Evolutionary conservation across 441 rosid genomes (phyloP).

Genomic region (Gossypium aridum): DNA sequence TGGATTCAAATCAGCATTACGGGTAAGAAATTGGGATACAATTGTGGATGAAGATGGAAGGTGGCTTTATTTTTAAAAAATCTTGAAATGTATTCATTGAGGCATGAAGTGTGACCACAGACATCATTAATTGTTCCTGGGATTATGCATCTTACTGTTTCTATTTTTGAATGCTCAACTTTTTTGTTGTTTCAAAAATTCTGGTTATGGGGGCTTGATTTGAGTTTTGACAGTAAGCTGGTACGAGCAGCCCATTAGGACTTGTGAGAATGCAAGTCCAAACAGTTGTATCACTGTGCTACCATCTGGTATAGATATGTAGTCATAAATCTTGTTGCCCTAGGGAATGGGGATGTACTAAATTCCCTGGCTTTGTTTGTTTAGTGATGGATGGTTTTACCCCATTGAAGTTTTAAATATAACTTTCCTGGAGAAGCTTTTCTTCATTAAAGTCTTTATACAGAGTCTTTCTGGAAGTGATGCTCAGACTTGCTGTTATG

Average conservation of each 20-base stretch:
- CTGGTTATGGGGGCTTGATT: slow-evolving; percentile 7
- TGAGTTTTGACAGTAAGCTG: slow-evolving; percentile 1
- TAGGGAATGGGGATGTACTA: not conserved
- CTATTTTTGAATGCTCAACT: slow-evolving; percentile 14
- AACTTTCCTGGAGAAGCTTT: not conserved
- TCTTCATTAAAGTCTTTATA: not conserved
- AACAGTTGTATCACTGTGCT: not conserved
- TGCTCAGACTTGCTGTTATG: not conserved
- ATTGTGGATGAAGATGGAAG: slow-evolving; percentile 55
- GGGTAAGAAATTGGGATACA: slow-evolving; percentile 51
- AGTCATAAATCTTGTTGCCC: not conserved
- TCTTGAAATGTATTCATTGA: slow-evolving; percentile 4
- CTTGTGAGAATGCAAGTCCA: not conserved
- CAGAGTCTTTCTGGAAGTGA: not conserved
- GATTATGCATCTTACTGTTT: not conserved
- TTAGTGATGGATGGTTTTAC: not conserved
- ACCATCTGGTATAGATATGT: slow-evolving; percentile 5
- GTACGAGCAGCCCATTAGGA: not conserved
- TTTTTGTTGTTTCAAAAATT: slow-evolving; percentile 7
- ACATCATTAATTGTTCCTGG: not conserved
- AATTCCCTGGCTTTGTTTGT: not conserved
- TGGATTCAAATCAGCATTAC: slow-evolving; percentile 67
- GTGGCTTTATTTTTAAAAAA: slow-evolving; percentile 31
- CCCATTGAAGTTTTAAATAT: not conserved
- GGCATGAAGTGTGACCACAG: not conserved